A percentile compares a stretch with the other conserved stretches of the same genome.
phyloP scores from a whole-genome alignment of 106 monocot genomes.

The Xerophyta viscosa region DNA sequence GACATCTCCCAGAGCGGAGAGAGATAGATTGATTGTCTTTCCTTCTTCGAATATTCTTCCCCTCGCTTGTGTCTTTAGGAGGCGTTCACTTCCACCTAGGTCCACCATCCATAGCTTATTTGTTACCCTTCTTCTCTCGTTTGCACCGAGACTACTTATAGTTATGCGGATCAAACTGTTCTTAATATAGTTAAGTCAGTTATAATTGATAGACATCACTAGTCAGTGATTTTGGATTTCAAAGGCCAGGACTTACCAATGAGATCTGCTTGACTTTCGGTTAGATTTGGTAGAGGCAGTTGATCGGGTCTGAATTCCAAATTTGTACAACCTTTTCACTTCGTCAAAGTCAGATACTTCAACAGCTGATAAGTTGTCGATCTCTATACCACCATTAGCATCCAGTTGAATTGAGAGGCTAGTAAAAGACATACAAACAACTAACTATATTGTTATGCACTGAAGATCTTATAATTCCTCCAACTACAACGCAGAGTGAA shows the following conservation, averaged over 20 bases:
- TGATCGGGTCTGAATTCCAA: slow-evolving; percentile 48
- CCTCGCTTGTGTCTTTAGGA: slow-evolving; percentile 60
- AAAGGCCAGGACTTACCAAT: slow-evolving; percentile 35
- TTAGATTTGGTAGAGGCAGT: slow-evolving; percentile 62
- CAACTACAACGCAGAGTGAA: too few species aligned
- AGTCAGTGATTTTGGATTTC: not conserved
- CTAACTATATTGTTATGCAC: too few species aligned
- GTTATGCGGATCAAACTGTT: slow-evolving; percentile 62
- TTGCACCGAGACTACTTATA: slow-evolving; percentile 17
- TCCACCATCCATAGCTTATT: slow-evolving; percentile 81
- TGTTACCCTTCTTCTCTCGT: slow-evolving; percentile 41
- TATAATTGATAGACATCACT: not conserved
- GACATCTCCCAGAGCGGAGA: slow-evolving; percentile 78
- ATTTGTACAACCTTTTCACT: slow-evolving; percentile 43
- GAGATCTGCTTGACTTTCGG: slow-evolving; percentile 71
- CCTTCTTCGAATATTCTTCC: slow-evolving; percentile 72
- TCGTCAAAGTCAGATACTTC: slow-evolving; percentile 33
- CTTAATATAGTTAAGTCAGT: slow-evolving; percentile 4
- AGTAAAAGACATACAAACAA: slow-evolving; percentile 1
- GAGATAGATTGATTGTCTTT: slow-evolving; percentile 76
- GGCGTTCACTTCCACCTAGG: slow-evolving; percentile 68
- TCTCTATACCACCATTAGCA: slow-evolving; percentile 41
- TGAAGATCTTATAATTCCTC: too few species aligned
- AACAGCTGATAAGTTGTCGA: slow-evolving; percentile 42
- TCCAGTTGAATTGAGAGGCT: slow-evolving; percentile 49